A percentile compares a stretch with the other conserved stretches of the same genome.
These are phyloP conservation scores for Vaccinium macrocarpon DNA, from an alignment of 148 eudicot genomes.

Conservation along the genomic window DNA sequence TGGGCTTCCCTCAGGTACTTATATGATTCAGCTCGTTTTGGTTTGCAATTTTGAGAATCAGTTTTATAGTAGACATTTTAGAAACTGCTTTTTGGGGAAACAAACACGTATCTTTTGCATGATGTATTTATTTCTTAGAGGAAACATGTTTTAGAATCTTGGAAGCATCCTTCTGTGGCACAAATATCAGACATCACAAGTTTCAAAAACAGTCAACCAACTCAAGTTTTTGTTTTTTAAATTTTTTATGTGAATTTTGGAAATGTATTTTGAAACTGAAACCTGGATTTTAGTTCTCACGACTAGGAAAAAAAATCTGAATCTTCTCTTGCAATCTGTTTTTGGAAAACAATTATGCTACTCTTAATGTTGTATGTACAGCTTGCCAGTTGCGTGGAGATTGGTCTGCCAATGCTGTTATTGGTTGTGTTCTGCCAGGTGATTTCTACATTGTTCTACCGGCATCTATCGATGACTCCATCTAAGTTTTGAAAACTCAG, in stretches of 20 bases:
- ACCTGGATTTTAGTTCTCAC: neutral
- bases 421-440: slow-evolving; percentile 71
- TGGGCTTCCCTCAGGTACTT: slow-evolving; percentile 86
- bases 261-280: neutral
- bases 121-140: neutral
- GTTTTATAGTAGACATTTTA: neutral
- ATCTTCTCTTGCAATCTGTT: neutral
- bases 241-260: neutral
- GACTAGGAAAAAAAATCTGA: neutral
- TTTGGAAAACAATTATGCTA: neutral
- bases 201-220: neutral
- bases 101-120: neutral
- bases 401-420: slow-evolving; percentile 85
- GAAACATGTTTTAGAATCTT: neutral
- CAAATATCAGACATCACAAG: neutral
- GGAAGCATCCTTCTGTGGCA: neutral
- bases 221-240: neutral
- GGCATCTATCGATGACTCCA: slow-evolving; percentile 1
- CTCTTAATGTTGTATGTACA: slow-evolving; percentile 22
- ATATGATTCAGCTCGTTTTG: neutral
- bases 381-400: slow-evolving; percentile 84
- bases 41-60: neutral
- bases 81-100: neutral
- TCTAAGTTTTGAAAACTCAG: neutral
- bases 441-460: slow-evolving; percentile 16